Base-by-base conservation (phyloP, 2,329 filamentous ascomycete genomes). In the Calonectria henricotiae region DNA sequence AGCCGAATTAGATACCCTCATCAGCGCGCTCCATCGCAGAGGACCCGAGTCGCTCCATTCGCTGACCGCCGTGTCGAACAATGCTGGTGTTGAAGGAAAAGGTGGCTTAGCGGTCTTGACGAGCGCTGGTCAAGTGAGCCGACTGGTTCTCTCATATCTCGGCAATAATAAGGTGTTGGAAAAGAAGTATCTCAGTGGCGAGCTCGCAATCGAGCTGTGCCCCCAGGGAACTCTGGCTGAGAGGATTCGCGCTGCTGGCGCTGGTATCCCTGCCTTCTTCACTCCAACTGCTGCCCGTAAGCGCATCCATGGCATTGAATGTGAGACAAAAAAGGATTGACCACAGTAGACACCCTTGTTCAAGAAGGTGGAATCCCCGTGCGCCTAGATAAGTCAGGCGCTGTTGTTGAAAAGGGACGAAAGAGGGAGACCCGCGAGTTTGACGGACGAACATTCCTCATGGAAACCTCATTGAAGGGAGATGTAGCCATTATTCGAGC, bases 181-280 rank as follows among this genome's bases (percentile, higher is more conserved):
- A 83, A 88, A 89, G 76, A 92, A 92, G 81, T 95, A 95, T 75
- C 81, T 95, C 41, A 90, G 87, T 0, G 93, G 93, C n/a, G 85
- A 93, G 76, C 89, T 95, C 76, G 91, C 91, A 7, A 87, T 95
- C 72, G 92, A 95, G 82, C 85, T 95, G 47, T 94, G 92, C 66
- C 93, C 93, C 0, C 93, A 95, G 76, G 93, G 93, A 5, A 93
- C 92, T 0, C 85, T 94, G 62, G 92, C 92, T 0, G 92, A 94
- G 84, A 87, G 92, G 73, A 88, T 94, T 76, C 86, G 92, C 47
- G 92, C 92, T 7, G 93, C 90, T 1, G 93, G 93, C 4, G 91
- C 92, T 27, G 93, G 93, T 9, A 94, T 95, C 62, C 93, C 93
- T 1, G 93, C 93, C 0, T 95, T 96, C 79, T 96, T 91, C 78